phyloP scores from a whole-genome alignment of 495 filamentous ascomycete species.

The Penicillium desertorum region DNA sequence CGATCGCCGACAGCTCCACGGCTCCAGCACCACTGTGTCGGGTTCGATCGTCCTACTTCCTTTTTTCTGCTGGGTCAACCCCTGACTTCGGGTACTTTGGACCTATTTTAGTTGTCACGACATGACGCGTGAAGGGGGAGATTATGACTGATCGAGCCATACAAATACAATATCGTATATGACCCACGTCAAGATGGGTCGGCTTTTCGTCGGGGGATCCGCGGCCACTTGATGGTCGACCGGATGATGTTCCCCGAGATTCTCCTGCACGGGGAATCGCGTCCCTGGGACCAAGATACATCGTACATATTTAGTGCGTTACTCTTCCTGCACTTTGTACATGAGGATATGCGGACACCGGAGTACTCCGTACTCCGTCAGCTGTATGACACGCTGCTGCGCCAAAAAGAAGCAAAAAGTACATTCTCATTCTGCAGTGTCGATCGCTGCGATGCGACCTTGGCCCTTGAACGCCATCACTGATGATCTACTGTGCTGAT shows the following conservation, averaged over 20 bases:
- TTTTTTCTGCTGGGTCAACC: constrained; percentile 23
- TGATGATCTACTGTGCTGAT: constrained; percentile 3
- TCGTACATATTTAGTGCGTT: constrained; percentile 4
- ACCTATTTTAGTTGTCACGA: constrained; percentile 3
- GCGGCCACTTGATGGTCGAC: constrained; percentile 20
- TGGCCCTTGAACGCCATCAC: constrained; percentile 1
- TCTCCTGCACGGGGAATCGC: constrained; percentile 16
- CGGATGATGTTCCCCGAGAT: constrained; percentile 22
- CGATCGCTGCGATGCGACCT: constrained; percentile 13
- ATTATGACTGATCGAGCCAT: constrained; percentile 19
- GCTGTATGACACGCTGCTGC: constrained; percentile 8
- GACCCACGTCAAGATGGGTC: constrained; percentile 16
- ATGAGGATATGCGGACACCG: neutral
- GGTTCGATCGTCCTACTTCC: constrained; percentile 27
- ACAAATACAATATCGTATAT: constrained; percentile 12
- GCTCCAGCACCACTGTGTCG: constrained; percentile 26
- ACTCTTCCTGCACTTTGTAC: neutral
- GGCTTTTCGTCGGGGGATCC: constrained; percentile 22
- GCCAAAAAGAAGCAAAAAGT: neutral
- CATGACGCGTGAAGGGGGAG: constrained; percentile 11
- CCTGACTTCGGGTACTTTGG: constrained; percentile 17
- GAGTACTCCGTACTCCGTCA: constrained; percentile 1
- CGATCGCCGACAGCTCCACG: constrained; percentile 24
- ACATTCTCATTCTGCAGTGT: constrained; percentile 10
- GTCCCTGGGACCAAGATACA: neutral